These are phyloP conservation scores for Batkoa obscura DNA, from an alignment of 371 early-diverging fungal species.

Conservation along the genomic window DNA sequence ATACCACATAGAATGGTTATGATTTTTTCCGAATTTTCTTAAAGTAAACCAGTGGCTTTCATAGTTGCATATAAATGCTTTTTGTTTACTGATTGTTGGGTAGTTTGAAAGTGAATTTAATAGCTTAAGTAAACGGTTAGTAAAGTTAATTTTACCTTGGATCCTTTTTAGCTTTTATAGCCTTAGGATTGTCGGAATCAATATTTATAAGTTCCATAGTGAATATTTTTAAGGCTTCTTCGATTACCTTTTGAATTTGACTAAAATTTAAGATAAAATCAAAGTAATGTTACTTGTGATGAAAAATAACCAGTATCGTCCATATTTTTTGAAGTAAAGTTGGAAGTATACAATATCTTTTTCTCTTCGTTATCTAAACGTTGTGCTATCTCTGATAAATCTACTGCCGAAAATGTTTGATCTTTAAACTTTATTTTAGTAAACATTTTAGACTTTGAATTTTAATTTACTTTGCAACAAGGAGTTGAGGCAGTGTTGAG, in stretches of 20 bases:
- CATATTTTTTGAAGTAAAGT: background rate
- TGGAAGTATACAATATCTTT: background rate
- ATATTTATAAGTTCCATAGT: background rate
- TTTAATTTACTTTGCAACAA: constrained; percentile 9
- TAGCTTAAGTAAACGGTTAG: too few relatives aligned
- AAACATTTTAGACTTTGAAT: background rate
- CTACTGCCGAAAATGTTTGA: background rate
- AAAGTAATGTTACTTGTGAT: background rate
- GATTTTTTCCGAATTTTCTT: too few relatives aligned
- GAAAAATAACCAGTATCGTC: background rate
- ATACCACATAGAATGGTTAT: too few relatives aligned
- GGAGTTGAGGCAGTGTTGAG: constrained; percentile 9
- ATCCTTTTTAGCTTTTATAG: background rate
- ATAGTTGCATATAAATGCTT: too few relatives aligned
- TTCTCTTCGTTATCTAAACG: background rate
- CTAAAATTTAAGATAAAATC: background rate
- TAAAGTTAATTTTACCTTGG: background rate
- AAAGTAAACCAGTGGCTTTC: too few relatives aligned
- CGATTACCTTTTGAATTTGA: background rate
- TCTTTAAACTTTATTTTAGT: background rate
- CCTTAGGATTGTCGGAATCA: background rate
- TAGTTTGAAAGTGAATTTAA: too few relatives aligned
- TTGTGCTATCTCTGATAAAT: background rate
- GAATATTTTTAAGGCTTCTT: background rate
- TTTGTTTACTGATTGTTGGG: too few relatives aligned